phyloP scores from a whole-genome alignment of 169 alveolate species.

The Plasmodium coatneyi region DNA sequence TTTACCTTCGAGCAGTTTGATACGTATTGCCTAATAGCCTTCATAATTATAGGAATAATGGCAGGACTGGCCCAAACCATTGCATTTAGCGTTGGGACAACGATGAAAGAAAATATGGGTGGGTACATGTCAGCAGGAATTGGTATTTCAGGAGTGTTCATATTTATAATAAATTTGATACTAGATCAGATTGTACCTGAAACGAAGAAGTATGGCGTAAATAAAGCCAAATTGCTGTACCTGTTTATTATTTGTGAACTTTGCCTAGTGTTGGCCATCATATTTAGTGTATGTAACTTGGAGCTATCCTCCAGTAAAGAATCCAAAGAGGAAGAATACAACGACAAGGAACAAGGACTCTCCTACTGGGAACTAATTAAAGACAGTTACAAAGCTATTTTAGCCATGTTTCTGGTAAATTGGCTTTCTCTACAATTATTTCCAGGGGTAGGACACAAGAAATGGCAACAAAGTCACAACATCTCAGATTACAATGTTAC shows the following conservation, averaged over 20 bases:
- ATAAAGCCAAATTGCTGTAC: slow-evolving; percentile 13
- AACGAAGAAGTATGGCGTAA: background rate
- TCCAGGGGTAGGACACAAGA: slow-evolving; percentile 62
- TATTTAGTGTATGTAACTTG: slow-evolving; percentile 29
- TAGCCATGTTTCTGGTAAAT: slow-evolving; percentile 40
- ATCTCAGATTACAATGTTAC: slow-evolving; percentile 41
- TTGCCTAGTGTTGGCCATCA: slow-evolving; percentile 9
- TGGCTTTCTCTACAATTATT: slow-evolving; percentile 56
- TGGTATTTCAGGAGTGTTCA: slow-evolving; percentile 66
- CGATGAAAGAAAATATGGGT: slow-evolving; percentile 57
- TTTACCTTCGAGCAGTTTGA: slow-evolving; percentile 1
- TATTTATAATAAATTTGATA: slow-evolving; percentile 24
- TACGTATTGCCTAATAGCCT: slow-evolving; percentile 29
- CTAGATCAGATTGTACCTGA: slow-evolving; percentile 45
- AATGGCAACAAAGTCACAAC: slow-evolving; percentile 47
- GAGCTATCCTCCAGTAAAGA: background rate
- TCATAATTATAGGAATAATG: slow-evolving; percentile 44
- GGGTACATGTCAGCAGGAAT: slow-evolving; percentile 66
- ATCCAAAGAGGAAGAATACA: slow-evolving; percentile 27
- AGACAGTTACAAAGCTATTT: slow-evolving; percentile 65
- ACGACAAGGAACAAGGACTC: slow-evolving; percentile 18
- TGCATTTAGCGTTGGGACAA: slow-evolving; percentile 59
- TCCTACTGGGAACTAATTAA: slow-evolving; percentile 39
- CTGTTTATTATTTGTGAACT: slow-evolving; percentile 41
- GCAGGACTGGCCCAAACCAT: slow-evolving; percentile 69